These are phyloP conservation scores for Pseudocercospora macadamiae DNA, from an alignment of 2,329 filamentous ascomycete genomes.

Conservation along the genomic window DNA sequence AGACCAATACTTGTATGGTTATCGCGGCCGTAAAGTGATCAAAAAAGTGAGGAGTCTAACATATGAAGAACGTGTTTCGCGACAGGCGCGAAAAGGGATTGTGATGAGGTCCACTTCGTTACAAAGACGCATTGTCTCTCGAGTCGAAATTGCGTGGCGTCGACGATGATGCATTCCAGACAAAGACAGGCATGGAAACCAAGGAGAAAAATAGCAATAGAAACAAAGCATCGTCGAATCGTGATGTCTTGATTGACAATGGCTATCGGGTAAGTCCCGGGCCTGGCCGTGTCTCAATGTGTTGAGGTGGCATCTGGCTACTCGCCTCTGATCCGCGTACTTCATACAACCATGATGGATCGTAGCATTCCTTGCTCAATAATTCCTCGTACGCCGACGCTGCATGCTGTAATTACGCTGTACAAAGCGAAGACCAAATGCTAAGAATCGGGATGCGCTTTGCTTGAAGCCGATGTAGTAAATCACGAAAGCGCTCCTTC, in stretches of 20 bases:
- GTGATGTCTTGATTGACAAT: slow-evolving; percentile 14
- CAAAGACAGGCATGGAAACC: slow-evolving; percentile 16
- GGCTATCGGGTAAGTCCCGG: slow-evolving; percentile 8
- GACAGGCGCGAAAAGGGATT: background rate
- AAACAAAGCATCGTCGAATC: slow-evolving; percentile 19
- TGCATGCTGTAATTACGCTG: slow-evolving; percentile 24
- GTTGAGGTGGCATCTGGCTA: background rate
- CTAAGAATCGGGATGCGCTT: slow-evolving; percentile 7
- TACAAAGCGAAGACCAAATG: slow-evolving; percentile 12
- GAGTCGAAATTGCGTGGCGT: slow-evolving; percentile 10
- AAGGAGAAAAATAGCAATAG: slow-evolving; percentile 24
- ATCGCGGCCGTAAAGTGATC: slow-evolving; percentile 1
- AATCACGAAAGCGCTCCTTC: background rate
- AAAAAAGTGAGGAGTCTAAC: slow-evolving; percentile 2
- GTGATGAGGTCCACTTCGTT: background rate
- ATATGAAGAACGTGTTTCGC: background rate
- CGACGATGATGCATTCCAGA: slow-evolving; percentile 11
- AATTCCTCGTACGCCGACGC: slow-evolving; percentile 21
- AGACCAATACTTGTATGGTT: slow-evolving; percentile 16
- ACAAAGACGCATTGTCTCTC: slow-evolving; percentile 17
- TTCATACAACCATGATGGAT: slow-evolving; percentile 1
- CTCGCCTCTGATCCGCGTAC: background rate
- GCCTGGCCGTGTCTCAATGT: background rate
- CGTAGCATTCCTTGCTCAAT: slow-evolving; percentile 7
- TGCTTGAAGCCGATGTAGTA: slow-evolving; percentile 9